phyloP scores from a whole-genome alignment of 192 early-diverging fungal genomes.

The Coemansia furcata region DNA sequence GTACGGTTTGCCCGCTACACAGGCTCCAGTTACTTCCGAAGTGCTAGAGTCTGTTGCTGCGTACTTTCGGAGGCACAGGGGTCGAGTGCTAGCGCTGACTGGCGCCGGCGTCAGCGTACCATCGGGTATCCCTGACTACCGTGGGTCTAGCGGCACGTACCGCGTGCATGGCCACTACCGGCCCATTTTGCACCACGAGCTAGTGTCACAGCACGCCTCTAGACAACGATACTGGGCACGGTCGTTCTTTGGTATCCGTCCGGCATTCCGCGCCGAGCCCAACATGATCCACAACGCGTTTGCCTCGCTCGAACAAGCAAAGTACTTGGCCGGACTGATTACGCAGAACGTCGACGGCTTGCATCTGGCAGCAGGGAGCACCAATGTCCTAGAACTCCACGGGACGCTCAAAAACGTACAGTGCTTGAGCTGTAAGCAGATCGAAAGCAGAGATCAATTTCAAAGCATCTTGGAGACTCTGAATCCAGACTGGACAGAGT shows the following conservation, averaged over 20 bases:
- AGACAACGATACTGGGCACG: slow-evolving; percentile 92
- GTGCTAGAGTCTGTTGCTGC: slow-evolving; percentile 14
- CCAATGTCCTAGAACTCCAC: slow-evolving; percentile 77
- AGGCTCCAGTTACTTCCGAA: slow-evolving; percentile 22
- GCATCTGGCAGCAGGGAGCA: slow-evolving; percentile 62
- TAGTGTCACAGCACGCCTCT: slow-evolving; percentile 56
- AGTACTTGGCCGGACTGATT: slow-evolving; percentile 60
- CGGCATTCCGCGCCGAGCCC: slow-evolving; percentile 64
- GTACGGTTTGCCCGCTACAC: slow-evolving; percentile 33
- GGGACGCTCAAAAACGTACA: slow-evolving; percentile 73
- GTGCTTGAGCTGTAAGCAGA: slow-evolving; percentile 69
- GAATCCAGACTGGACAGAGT: slow-evolving; percentile 67
- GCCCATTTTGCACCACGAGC: slow-evolving; percentile 82
- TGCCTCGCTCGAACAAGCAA: slow-evolving; percentile 48
- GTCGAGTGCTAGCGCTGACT: slow-evolving; percentile 37
- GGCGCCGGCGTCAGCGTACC: slow-evolving; percentile 61
- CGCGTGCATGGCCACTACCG: slow-evolving; percentile 70
- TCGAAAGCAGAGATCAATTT: slow-evolving; percentile 57
- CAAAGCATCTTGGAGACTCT: slow-evolving; percentile 62
- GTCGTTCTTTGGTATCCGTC: slow-evolving; percentile 77
- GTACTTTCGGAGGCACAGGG: slow-evolving; percentile 31
- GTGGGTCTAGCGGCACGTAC: slow-evolving; percentile 73
- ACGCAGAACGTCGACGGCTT: slow-evolving; percentile 94
- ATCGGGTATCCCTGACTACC: slow-evolving; percentile 81
- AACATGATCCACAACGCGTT: slow-evolving; percentile 73